These are phyloP conservation scores for Pochonia chlamydosporia DNA, from an alignment of 2,329 filamentous ascomycete genomes.

Conservation along the genomic window DNA sequence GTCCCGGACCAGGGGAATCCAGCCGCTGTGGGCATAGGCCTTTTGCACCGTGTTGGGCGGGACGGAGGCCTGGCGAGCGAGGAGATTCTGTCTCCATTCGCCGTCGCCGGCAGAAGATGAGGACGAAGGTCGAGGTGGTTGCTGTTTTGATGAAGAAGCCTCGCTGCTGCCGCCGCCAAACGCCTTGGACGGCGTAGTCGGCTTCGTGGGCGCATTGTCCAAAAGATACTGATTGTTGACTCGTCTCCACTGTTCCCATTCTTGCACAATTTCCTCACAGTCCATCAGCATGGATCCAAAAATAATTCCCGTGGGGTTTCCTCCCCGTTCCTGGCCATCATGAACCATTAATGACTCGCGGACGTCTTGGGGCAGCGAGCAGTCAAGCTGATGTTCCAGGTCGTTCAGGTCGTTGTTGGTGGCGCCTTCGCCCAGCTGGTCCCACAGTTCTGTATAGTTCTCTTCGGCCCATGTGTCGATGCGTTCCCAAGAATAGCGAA, in stretches of 20 bases:
- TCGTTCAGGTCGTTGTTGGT: slow-evolving; percentile 96
- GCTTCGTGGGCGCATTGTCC: slow-evolving; percentile 49
- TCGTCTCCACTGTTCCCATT: slow-evolving; percentile 93
- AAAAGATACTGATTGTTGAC: slow-evolving; percentile 87
- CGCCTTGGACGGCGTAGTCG: slow-evolving; percentile 64
- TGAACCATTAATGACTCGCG: slow-evolving; percentile 86
- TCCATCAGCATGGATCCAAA: slow-evolving; percentile 95
- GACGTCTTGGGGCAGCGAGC: slow-evolving; percentile 86
- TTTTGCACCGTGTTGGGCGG: slow-evolving; percentile 84
- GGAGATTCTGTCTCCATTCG: slow-evolving; percentile 76
- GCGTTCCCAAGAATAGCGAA: slow-evolving; percentile 84
- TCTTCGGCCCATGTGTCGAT: slow-evolving; percentile 94
- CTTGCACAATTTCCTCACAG: slow-evolving; percentile 95
- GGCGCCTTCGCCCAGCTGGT: slow-evolving; percentile 87
- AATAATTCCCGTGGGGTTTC: slow-evolving; percentile 83
- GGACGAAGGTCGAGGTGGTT: slow-evolving; percentile 29
- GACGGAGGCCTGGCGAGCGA: slow-evolving; percentile 80
- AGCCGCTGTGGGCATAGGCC: slow-evolving; percentile 86
- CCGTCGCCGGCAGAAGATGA: slow-evolving; percentile 45
- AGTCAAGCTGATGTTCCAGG: slow-evolving; percentile 91
- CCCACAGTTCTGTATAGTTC: slow-evolving; percentile 89
- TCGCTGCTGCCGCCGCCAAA: slow-evolving; percentile 61
- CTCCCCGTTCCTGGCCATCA: slow-evolving; percentile 95
- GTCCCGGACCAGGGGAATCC: slow-evolving; percentile 93
- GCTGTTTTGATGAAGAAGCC: slow-evolving; percentile 63